Conservation (phyloP, 176 grass and related monocot genomes). For the Oryza punctata region DNA sequence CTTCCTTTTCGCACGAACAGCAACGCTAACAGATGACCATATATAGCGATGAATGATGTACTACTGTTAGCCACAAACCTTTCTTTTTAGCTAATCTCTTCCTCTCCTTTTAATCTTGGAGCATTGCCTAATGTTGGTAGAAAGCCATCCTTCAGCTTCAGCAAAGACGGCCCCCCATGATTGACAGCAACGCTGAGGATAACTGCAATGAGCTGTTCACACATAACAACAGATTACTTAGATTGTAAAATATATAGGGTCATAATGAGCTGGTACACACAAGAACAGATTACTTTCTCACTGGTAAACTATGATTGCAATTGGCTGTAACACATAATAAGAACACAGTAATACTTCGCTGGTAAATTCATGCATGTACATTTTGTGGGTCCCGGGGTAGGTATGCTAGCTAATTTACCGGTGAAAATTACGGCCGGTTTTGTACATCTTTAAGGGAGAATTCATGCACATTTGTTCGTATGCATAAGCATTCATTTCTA, state of each 20-base stretch:
- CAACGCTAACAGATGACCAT: not conserved
- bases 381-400: not conserved
- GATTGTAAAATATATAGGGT: too few relatives aligned
- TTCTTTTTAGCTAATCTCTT: not conserved
- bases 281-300: not conserved
- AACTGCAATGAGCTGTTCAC: not conserved
- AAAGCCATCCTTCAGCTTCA: slow-evolving; percentile 22
- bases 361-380: not conserved
- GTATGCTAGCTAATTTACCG: not conserved
- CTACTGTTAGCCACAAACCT: not conserved
- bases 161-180: not conserved
- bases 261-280: not conserved
- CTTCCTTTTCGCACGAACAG: not conserved
- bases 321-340: too few relatives aligned
- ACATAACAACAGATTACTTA: not conserved
- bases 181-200: not conserved
- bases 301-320: too few relatives aligned
- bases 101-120: not conserved
- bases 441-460: not conserved
- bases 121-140: not conserved
- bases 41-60: not conserved
- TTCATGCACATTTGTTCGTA: not conserved
- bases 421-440: too few relatives aligned
- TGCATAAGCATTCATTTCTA: not conserved
- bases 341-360: not conserved